Evolutionary conservation across 306 rosid genomes (phyloP), one percentile per base, ranked within the genome.

Genomic region (Inga leiocalycina): DNA sequence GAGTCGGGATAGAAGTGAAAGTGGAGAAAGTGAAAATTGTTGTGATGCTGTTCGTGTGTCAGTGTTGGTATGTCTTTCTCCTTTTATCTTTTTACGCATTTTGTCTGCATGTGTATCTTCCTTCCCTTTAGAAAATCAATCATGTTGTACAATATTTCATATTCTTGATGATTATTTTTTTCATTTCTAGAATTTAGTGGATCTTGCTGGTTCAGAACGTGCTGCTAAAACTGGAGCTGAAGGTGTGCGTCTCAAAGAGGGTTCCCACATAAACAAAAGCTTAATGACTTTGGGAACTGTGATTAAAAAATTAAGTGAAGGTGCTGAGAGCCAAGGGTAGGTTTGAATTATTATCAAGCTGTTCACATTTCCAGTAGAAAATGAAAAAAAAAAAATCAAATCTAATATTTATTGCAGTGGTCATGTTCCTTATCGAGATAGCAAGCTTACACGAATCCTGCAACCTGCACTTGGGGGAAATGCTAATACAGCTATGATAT

Each of bases 181-280:
- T 71, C 76, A 66, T 59, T 73, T 88, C 49, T 78, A 96, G 99
- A 96, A 96, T 87, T 90, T 96, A 79, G 99, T 96, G 81, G 99
- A 96, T 85, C 98, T 96, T 88, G 99, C 99, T 83, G 99, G 99
- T 89, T 96, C 99, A 68, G 99, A 96, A 81, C 98, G 99, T 76
- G 99, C 97, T 79, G 97, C 98, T 81, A 96, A 96, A 90, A 93
- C 99, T 24, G 99, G 98, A 73, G 99, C 99, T 10, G 99, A 96
- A 87, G 99, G 99, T 83, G 92, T 90, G 49, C 90, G 97, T 20
- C 94, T 96, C 69, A 96, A 91, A 88, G 98, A 93, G 91, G 99
- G 99, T 80, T 96, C 99, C 78, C 98, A 92, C 88, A 96, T 96
- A 79, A 96, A 96, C 80, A 96, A 92, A 88, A 96, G 98, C 84